Base-by-base conservation (phyloP, 1,284 basidiomycete species). In the Filobasidium uniguttulatum region DNA sequence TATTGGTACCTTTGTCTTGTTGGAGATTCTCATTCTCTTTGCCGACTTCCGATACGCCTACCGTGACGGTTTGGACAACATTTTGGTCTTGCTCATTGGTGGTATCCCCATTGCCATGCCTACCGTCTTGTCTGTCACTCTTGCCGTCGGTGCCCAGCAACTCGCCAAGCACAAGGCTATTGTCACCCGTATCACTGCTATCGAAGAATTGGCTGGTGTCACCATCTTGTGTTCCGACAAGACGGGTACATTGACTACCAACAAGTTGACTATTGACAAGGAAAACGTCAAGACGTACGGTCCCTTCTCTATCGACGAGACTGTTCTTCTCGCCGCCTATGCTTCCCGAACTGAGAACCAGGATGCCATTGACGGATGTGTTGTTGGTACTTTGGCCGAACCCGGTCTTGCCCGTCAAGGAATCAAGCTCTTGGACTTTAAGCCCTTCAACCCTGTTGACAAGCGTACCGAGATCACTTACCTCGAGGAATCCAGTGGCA, bases 21-120 rank as follows among this genome's bases (percentile, higher is more conserved):
- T 85, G 45, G 87, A 91, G 71, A 90, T 91, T 56, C 74, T 89
- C 67, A 79, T 85, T 58, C 77, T 91, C 53, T 91, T 91, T 69
- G 83, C 85, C 49, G 83, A 79, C 41, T 91, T 85, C 83, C 76
- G 75, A 53, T 93, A 85, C 77, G 71, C 64, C 46, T 97, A 97
- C 76, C 87, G 90, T 65, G 82, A 82, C 58, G 90, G 90, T 75
- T 82, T 96, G 60, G 82, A 96, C 77, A 85, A 90, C 76, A 90
- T 94, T 73, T 79, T 94, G 44, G 88, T 94, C 60, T 84, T 94
- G 68, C 77, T 96, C 78, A 94, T 96, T 73, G 87, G 90, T 77
- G 90, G 90, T 78, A 94, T 96, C 65, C 91, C 91, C 66, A 94
- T 94, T 73, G 90, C 89, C 68, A 93, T 96, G 89, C 90, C 90